phyloP scores from a whole-genome alignment of 306 rosid genomes.

The Lathyrus aphaca region DNA sequence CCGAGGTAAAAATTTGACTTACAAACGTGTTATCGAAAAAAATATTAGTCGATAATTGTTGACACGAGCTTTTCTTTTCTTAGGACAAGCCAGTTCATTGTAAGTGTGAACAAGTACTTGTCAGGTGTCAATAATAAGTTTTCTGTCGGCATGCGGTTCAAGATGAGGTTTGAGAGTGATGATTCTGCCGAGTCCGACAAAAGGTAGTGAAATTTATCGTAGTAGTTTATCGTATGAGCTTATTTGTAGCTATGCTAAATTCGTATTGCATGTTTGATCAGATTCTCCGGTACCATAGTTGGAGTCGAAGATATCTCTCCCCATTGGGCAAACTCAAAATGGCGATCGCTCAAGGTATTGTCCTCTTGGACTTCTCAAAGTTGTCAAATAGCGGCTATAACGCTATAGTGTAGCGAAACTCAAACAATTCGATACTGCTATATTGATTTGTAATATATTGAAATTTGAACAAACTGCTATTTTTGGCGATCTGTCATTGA shows the following conservation, averaged over 20 bases:
- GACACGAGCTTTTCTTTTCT: slow-evolving; percentile 32
- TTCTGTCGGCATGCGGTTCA: slow-evolving; percentile 75
- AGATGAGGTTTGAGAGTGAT: slow-evolving; percentile 91
- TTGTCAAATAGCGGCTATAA: background rate
- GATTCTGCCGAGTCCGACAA: slow-evolving; percentile 86
- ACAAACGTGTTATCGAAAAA: background rate
- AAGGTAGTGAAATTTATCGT: slow-evolving; percentile 57
- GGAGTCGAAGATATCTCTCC: slow-evolving; percentile 80
- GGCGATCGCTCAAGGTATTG: slow-evolving; percentile 88
- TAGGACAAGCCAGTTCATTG: slow-evolving; percentile 83
- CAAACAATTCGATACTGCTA: background rate
- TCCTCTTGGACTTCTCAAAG: slow-evolving; percentile 12
- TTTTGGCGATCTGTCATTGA: background rate
- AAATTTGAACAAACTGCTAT: background rate
- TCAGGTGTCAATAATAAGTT: slow-evolving; percentile 63
- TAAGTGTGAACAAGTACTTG: slow-evolving; percentile 69
- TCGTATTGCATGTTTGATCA: slow-evolving; percentile 42
- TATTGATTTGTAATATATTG: too few species aligned
- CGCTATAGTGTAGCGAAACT: background rate
- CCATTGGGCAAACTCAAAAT: slow-evolving; percentile 72
- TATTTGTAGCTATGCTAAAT: slow-evolving; percentile 30
- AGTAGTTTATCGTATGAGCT: slow-evolving; percentile 16
- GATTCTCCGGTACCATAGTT: slow-evolving; percentile 88
- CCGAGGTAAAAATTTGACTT: slow-evolving; percentile 63
- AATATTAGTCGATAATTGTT: slow-evolving; percentile 13